These are phyloP conservation scores for Wallacemonas sp. DNA, from an alignment of 208 protist species.

Conservation along the genomic window DNA sequence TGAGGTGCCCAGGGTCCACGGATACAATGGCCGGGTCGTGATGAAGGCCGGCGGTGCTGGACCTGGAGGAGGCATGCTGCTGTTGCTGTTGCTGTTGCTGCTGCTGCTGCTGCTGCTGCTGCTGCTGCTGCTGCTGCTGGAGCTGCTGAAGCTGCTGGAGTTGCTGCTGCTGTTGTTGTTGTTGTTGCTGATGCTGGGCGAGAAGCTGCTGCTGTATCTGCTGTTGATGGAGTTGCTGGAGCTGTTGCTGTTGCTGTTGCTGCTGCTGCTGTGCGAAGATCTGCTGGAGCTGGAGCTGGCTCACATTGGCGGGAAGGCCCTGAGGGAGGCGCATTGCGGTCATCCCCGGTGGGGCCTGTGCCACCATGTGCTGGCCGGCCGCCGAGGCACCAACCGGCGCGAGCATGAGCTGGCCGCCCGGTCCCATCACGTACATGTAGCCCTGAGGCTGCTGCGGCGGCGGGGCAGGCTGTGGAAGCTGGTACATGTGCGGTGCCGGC, in stretches of 20 bases:
- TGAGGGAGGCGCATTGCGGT: neutral
- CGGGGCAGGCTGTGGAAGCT: neutral
- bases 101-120: constrained; percentile 14
- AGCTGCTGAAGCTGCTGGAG: constrained; percentile 23
- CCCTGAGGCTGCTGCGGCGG: neutral
- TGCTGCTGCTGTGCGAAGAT: constrained; percentile 5
- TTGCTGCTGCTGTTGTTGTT: constrained; percentile 18
- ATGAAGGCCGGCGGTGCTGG: neutral
- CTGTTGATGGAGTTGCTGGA: constrained; percentile 17
- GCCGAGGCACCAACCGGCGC: constrained; percentile 28
- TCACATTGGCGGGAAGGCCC: neutral
- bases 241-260: constrained; percentile 23
- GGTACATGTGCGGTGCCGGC: constrained; percentile 13
- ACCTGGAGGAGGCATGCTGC: constrained; percentile 8
- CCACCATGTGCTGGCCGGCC: constrained; percentile 10
- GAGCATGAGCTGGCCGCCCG: constrained; percentile 38
- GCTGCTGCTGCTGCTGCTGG: constrained; percentile 20
- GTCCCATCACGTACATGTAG: constrained; percentile 39
- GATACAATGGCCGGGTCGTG: neutral
- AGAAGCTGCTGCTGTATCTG: constrained; percentile 10
- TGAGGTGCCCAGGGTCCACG: neutral
- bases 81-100: constrained; percentile 28
- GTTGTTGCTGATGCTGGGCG: constrained; percentile 21
- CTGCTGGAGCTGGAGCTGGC: neutral
- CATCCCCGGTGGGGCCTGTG: constrained; percentile 24